Conservation (phyloP, 2,329 filamentous ascomycete genomes). For the Triangularia verruculosa region DNA sequence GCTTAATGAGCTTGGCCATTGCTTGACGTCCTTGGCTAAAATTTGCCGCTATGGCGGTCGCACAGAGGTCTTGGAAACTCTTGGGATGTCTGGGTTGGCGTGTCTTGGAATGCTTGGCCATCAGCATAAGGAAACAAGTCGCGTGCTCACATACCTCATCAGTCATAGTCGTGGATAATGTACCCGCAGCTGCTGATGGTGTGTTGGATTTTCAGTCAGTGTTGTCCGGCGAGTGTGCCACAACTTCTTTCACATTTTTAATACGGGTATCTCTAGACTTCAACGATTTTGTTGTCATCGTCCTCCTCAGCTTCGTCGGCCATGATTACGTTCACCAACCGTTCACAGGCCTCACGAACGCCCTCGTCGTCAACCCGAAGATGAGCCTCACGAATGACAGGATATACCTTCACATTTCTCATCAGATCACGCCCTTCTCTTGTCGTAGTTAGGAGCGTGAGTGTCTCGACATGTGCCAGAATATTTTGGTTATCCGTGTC, state of each 20-base stretch:
- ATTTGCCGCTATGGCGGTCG: not conserved
- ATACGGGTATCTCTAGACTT: constrained; percentile 41
- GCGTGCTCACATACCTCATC: not conserved
- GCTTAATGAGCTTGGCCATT: not conserved
- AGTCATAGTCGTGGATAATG: not conserved
- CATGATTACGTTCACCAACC: constrained; percentile 85
- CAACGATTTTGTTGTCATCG: constrained; percentile 50
- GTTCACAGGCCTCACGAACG: constrained; percentile 80
- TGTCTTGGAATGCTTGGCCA: not conserved
- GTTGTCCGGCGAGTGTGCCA: not conserved
- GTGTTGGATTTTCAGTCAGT: not conserved
- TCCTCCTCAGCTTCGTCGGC: constrained; percentile 61
- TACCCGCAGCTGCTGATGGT: not conserved
- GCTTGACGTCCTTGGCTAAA: constrained; percentile 14
- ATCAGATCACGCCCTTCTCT: constrained; percentile 70
- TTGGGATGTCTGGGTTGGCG: not conserved
- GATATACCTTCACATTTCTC: constrained; percentile 78
- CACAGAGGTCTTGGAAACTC: not conserved
- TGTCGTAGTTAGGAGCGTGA: constrained; percentile 79
- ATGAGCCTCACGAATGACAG: constrained; percentile 84
- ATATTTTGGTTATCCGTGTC: constrained; percentile 75
- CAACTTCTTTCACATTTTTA: not conserved
- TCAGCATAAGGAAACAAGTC: not conserved
- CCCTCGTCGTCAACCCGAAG: constrained; percentile 71
- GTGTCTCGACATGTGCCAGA: constrained; percentile 82